Base-by-base conservation (phyloP, 2,329 filamentous ascomycete species). In the Didymella segeticola region DNA sequence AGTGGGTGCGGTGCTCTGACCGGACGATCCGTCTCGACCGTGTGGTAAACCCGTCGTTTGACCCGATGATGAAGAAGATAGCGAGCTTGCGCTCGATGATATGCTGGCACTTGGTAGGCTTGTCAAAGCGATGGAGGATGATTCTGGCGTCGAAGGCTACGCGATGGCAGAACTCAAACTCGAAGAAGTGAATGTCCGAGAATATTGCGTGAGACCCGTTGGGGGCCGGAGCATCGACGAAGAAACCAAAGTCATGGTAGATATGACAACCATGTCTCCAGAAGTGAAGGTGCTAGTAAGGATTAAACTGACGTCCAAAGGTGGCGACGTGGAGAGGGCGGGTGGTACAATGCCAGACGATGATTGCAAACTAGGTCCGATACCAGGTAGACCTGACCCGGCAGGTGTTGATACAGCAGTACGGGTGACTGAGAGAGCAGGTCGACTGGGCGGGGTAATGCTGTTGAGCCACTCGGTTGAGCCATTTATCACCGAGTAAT, bases 391-490 rank as follows among this genome's bases (percentile, higher is more conserved):
- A 5, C 54, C 58, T 11, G 56, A 55, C 3, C 48, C 15, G 17
- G 43, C 15, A 6, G 53, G 43, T 12, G 45, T 55, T 1, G 34
- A 26, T 12, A 45, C 38, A 1, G 51, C 20, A 19, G 53, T 59
- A 15, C 22, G 57, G 1, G 56, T 62, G 4, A 43, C 14, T 1
- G 58, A 20, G 7, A 52, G 54, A 43, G 50, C 62, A 23, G 60
- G 58, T 11, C 46, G 58, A 38, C 58, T 70, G 4, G 70, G 68
- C 20, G 71, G 72, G 22, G 62, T 57, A 19, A 68, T 55, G 26
- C 67, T 66, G 55, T 67, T 54, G 19, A 71, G 45, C 71, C 71
- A 73, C 36, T 63, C 45, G 6, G 71, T 74, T 5, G 69, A 70
- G 4, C 71, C 68, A 38, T 69, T 65, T 30, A 71, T 52, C 0